These are phyloP conservation scores for Hypoxylon perforatum DNA, from an alignment of 495 filamentous ascomycete species.

Conservation along the genomic window DNA sequence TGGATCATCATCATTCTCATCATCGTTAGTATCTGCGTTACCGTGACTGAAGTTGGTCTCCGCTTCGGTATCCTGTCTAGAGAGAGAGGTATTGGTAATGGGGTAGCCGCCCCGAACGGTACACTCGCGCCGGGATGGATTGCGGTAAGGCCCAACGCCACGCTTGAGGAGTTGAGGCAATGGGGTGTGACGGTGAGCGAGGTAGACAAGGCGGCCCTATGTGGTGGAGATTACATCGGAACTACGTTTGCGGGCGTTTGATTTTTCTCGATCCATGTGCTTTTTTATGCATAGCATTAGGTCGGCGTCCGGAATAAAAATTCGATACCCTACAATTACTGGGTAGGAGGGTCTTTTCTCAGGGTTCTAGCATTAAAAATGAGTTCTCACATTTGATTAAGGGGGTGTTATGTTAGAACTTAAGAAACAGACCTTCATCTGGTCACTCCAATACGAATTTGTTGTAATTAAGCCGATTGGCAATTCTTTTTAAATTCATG, in stretches of 20 bases:
- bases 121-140: slow-evolving; percentile 16
- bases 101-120: not conserved
- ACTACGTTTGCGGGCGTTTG: slow-evolving; percentile 54
- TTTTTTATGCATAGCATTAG: slow-evolving; percentile 15
- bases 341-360: slow-evolving; percentile 3
- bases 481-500: no score
- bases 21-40: slow-evolving; percentile 87
- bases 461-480: no score
- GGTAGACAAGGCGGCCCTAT: slow-evolving; percentile 56
- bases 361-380: slow-evolving; percentile 6
- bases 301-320: slow-evolving; percentile 13
- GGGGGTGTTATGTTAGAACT: no score
- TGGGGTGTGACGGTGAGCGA: slow-evolving; percentile 52
- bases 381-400: not conserved
- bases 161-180: slow-evolving; percentile 50
- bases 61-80: slow-evolving; percentile 80
- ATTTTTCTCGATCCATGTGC: slow-evolving; percentile 5
- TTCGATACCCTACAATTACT: slow-evolving; percentile 36
- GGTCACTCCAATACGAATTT: no score
- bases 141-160: slow-evolving; percentile 51
- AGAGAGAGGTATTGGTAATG: slow-evolving; percentile 48
- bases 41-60: slow-evolving; percentile 86
- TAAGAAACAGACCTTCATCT: no score
- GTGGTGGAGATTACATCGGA: slow-evolving; percentile 55
- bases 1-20: slow-evolving; percentile 99